Evolutionary conservation across 2,329 filamentous ascomycete genomes (phyloP).

Genomic region (Grosmannia serpens): DNA sequence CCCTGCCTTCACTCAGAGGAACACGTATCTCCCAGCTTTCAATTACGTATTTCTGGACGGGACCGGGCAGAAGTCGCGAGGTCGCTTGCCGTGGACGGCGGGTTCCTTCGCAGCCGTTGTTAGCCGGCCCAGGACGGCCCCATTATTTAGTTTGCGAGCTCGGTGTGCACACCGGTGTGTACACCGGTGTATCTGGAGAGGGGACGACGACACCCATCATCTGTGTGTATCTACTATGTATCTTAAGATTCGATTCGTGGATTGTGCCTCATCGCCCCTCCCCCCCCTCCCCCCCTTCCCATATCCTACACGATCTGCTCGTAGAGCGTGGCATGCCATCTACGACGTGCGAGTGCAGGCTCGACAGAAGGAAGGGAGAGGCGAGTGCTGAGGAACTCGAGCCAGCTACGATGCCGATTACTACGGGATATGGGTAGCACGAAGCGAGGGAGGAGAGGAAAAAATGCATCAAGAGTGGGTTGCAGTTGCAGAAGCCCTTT

Average conservation of each 20-base stretch:
- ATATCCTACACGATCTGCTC: too few species aligned
- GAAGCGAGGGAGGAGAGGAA: not conserved
- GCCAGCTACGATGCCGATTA: too few species aligned
- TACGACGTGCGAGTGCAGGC: too few species aligned
- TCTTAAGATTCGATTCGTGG: too few species aligned
- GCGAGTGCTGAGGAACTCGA: too few species aligned
- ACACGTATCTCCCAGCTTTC: not conserved
- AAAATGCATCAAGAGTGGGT: not conserved
- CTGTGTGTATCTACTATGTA: too few species aligned
- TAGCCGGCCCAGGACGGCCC: not conserved
- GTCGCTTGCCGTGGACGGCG: not conserved
- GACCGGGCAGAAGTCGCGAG: not conserved
- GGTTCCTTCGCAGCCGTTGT: not conserved
- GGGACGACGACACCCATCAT: too few species aligned
- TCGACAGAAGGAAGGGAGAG: too few species aligned
- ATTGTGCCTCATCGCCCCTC: too few species aligned
- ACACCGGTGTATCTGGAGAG: too few species aligned
- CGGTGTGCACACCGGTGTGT: not conserved
- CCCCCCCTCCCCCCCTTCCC: too few species aligned
- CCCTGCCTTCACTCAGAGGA: not conserved
- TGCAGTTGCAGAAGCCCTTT: not conserved
- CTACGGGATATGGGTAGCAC: not conserved
- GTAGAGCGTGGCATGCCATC: too few species aligned
- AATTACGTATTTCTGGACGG: not conserved
- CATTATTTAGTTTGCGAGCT: not conserved